Conservation (phyloP, 2,329 filamentous ascomycete genomes). For the Pseudogymnoascus pannorum region DNA sequence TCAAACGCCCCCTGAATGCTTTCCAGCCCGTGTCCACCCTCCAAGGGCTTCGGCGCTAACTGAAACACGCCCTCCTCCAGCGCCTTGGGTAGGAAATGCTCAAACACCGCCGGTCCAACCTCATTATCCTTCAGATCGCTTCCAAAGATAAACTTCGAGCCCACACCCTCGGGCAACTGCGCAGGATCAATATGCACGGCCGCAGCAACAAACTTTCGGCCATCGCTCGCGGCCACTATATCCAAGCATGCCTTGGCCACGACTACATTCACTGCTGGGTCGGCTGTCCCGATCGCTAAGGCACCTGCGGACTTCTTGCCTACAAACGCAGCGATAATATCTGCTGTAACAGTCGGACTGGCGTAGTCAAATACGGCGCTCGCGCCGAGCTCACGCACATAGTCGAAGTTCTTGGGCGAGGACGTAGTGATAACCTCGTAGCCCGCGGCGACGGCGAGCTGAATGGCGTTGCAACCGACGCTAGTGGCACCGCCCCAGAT, state of each 20-base stretch:
- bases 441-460: slow-evolving; percentile 35
- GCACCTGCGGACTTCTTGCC: slow-evolving; percentile 29
- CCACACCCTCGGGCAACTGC: slow-evolving; percentile 16
- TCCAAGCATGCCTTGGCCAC: slow-evolving; percentile 21
- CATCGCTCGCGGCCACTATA: slow-evolving; percentile 20
- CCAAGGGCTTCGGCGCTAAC: slow-evolving; percentile 28
- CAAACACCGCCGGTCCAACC: slow-evolving; percentile 25
- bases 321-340: slow-evolving; percentile 27
- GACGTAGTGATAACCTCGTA: slow-evolving; percentile 34
- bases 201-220: slow-evolving; percentile 17
- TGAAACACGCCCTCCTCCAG: slow-evolving; percentile 29
- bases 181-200: neutral
- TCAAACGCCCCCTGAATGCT: slow-evolving; percentile 34
- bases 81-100: slow-evolving; percentile 28
- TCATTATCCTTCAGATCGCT: slow-evolving; percentile 23
- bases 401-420: slow-evolving; percentile 31
- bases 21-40: slow-evolving; percentile 36
- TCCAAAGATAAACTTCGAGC: slow-evolving; percentile 24
- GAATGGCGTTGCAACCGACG: slow-evolving; percentile 31
- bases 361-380: slow-evolving; percentile 35
- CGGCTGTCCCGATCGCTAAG: slow-evolving; percentile 23
- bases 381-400: slow-evolving; percentile 34
- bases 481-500: slow-evolving; percentile 20
- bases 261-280: slow-evolving; percentile 6
- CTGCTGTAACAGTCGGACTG: slow-evolving; percentile 20